phyloP scores from a whole-genome alignment of 768 basidiomycete species.

The Leccinum longicurvipes region DNA sequence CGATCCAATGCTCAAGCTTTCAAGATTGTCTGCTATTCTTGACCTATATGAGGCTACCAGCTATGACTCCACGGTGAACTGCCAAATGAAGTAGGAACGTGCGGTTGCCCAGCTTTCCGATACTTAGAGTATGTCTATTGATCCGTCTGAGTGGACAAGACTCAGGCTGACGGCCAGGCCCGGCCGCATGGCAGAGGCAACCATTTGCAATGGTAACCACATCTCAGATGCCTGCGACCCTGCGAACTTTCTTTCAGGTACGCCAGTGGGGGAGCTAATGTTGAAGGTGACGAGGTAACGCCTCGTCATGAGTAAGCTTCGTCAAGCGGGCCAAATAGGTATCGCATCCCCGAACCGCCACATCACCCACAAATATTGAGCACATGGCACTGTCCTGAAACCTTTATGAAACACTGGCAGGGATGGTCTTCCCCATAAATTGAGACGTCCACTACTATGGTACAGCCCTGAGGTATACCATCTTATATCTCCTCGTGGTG shows the following conservation, averaged over 20 bases:
- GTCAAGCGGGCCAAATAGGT: neutral
- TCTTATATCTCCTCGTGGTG: neutral
- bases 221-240: neutral
- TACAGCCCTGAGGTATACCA: neutral
- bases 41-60: too few species aligned
- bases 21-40: too few species aligned
- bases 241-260: neutral
- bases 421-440: neutral
- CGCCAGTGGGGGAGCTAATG: neutral
- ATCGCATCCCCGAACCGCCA: neutral
- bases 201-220: neutral
- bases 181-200: neutral
- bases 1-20: too few species aligned
- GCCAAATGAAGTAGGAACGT: too few species aligned
- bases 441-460: neutral
- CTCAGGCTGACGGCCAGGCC: neutral
- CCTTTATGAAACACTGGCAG: constrained; percentile 9
- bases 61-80: too few species aligned
- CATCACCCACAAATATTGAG: neutral
- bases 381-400: constrained; percentile 1
- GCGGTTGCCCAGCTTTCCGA: neutral
- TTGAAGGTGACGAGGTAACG: neutral
- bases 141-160: neutral
- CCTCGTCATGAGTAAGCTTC: neutral
- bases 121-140: neutral